A percentile compares a stretch with the other conserved stretches of the same genome.
These are phyloP conservation scores for Sphenostylis stenocarpa DNA, from an alignment of 306 rosid species.

Conservation along the genomic window DNA sequence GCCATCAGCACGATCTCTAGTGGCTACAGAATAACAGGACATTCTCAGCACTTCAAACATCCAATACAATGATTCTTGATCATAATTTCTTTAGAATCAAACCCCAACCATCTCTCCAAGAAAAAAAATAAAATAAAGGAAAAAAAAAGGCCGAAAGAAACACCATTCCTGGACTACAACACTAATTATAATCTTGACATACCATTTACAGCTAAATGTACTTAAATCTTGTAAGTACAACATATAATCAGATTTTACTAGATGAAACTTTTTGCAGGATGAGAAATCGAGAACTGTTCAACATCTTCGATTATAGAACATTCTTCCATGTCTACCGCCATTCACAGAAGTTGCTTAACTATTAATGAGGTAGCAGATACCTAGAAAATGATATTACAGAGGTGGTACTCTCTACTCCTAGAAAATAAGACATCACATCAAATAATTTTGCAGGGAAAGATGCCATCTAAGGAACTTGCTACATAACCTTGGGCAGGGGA, in stretches of 20 bases:
- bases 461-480: neutral
- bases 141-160: neutral
- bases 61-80: neutral
- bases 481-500: neutral
- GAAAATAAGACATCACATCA: neutral
- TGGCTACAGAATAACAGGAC: slow-evolving; percentile 52
- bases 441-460: neutral
- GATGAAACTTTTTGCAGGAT: neutral
- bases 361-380: slow-evolving; percentile 11
- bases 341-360: neutral
- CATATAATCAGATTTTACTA: neutral
- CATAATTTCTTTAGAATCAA: neutral
- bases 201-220: neutral
- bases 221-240: neutral
- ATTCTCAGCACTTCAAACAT: slow-evolving; percentile 25
- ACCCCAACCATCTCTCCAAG: neutral
- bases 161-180: neutral
- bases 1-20: slow-evolving; percentile 61
- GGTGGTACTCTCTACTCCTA: neutral
- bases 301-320: neutral
- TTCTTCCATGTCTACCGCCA: neutral
- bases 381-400: neutral
- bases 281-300: neutral
- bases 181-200: neutral
- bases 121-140: neutral